A percentile compares a stretch with the other conserved stretches of the same genome.
phyloP scores from a whole-genome alignment of 257 asterid genomes.

The Solanum dulcamara region DNA sequence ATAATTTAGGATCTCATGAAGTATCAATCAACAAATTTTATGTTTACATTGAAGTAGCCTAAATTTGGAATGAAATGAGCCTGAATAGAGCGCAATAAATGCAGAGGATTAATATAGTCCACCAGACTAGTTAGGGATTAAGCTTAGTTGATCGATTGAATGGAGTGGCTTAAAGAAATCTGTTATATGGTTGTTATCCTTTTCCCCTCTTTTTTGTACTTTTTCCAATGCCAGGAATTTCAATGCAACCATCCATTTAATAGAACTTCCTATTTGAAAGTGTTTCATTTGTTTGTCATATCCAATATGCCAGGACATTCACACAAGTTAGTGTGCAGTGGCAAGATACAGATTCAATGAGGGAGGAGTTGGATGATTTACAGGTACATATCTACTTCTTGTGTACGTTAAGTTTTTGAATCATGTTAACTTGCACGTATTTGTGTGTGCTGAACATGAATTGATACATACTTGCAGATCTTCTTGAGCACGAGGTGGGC shows the following conservation, averaged over 20 bases:
- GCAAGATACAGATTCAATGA: conserved; percentile 98
- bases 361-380: conserved; percentile 97
- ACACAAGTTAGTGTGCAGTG: conserved; percentile 99
- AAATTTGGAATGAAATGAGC: neutral
- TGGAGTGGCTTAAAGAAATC: neutral
- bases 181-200: neutral
- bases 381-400: conserved; percentile 39
- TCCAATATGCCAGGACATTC: conserved; percentile 62
- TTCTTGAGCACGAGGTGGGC: conserved; percentile 99
- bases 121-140: neutral
- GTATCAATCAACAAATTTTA: neutral
- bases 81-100: neutral
- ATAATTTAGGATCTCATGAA: neutral
- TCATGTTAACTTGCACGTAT: neutral
- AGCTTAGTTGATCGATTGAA: neutral
- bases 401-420: neutral
- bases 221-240: neutral
- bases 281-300: conserved; percentile 2
- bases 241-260: neutral
- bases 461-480: conserved; percentile 48
- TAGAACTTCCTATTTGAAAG: neutral
- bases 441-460: neutral
- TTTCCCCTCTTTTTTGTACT: neutral
- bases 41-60: neutral
- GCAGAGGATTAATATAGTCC: neutral